Percentiles rank a stretch among this genome's conserved stretches.
Conservation (phyloP, 2,329 filamentous ascomycete genomes). For the Aspergillus fischeri region DNA sequence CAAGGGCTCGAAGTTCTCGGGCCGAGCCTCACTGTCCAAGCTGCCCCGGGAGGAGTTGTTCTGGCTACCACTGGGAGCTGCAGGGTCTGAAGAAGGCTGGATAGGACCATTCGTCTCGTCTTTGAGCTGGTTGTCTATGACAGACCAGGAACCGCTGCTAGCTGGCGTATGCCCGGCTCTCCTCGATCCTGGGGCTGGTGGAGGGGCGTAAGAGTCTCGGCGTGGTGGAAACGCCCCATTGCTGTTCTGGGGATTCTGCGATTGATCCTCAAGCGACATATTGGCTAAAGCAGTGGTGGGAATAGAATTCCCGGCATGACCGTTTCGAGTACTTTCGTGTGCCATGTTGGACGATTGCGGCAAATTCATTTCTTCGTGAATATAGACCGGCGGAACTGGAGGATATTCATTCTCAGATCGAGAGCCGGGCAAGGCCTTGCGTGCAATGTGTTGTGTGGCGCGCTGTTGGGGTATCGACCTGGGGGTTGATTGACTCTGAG, state of each 20-base stretch:
- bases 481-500: constrained; percentile 5
- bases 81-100: constrained; percentile 25
- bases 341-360: constrained; percentile 25
- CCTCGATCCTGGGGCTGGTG: constrained; percentile 9
- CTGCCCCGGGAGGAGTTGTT: constrained; percentile 34
- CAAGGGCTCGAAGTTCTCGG: constrained; percentile 43
- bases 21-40: constrained; percentile 31
- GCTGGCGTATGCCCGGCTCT: constrained; percentile 28
- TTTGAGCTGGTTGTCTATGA: constrained; percentile 24
- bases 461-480: constrained; percentile 19
- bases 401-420: constrained; percentile 26
- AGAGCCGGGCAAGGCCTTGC: constrained; percentile 23
- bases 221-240: constrained; percentile 20
- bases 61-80: constrained; percentile 19
- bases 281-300: constrained; percentile 23
- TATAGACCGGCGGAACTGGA: constrained; percentile 32
- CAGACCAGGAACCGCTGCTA: constrained; percentile 35
- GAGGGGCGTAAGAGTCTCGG: constrained; percentile 21
- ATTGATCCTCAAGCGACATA: constrained; percentile 23
- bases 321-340: constrained; percentile 24
- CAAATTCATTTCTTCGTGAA: constrained; percentile 24
- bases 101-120: constrained; percentile 16
- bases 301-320: constrained; percentile 18
- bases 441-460: constrained; percentile 16
- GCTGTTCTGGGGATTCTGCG: constrained; percentile 14